These are phyloP conservation scores for Epichloe festucae DNA, from an alignment of 2,329 filamentous ascomycete species.

Conservation along the genomic window DNA sequence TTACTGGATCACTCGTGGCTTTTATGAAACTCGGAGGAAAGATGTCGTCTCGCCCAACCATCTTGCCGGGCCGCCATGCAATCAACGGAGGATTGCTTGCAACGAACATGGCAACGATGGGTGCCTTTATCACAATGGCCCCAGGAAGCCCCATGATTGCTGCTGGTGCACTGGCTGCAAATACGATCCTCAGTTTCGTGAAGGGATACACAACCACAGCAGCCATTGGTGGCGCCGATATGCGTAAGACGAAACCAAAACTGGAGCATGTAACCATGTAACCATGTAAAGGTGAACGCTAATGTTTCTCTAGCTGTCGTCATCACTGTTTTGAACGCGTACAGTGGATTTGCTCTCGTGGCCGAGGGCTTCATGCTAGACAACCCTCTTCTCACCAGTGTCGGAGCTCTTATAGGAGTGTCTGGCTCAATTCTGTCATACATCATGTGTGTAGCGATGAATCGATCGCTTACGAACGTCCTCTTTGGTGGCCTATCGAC, in stretches of 20 bases:
- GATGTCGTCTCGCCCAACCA: constrained; percentile 66
- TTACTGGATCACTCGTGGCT: constrained; percentile 80
- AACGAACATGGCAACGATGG: constrained; percentile 71
- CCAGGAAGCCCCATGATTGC: constrained; percentile 69
- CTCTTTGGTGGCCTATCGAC: constrained; percentile 62
- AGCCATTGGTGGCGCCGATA: constrained; percentile 84
- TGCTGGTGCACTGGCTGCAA: constrained; percentile 63
- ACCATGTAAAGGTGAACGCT: constrained; percentile 2
- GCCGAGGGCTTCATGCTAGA: constrained; percentile 88
- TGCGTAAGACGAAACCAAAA: constrained; percentile 39
- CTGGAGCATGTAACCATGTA: background rate
- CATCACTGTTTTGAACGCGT: constrained; percentile 81
- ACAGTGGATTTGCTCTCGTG: constrained; percentile 80
- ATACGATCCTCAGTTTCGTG: constrained; percentile 64
- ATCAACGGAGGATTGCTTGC: constrained; percentile 65
- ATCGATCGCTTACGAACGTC: constrained; percentile 77
- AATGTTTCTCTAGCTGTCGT: constrained; percentile 45
- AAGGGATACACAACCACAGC: constrained; percentile 83
- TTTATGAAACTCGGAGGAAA: constrained; percentile 76
- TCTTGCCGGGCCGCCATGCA: constrained; percentile 60
- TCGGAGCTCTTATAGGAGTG: constrained; percentile 78
- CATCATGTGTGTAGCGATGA: constrained; percentile 84
- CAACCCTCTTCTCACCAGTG: constrained; percentile 71
- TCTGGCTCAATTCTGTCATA: constrained; percentile 83
- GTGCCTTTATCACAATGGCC: constrained; percentile 68